phyloP scores from a whole-genome alignment of 805 yeast species.

The Monosporozyma servazzii region DNA sequence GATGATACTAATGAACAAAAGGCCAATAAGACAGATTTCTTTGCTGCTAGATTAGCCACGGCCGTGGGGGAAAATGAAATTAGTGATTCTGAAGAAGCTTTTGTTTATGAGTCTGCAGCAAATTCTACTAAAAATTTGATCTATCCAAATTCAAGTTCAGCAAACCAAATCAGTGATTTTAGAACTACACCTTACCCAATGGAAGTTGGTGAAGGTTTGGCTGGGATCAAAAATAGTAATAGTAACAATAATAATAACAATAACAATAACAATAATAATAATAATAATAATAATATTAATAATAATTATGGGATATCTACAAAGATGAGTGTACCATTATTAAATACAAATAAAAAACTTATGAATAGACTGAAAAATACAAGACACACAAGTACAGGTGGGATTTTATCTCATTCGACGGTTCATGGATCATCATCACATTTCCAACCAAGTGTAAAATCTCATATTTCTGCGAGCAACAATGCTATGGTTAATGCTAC shows the following conservation, averaged over 20 bases:
- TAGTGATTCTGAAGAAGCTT: conserved; percentile 87
- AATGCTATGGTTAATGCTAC: not conserved
- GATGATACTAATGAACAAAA: conserved; percentile 20
- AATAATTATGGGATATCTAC: conserved; percentile 21
- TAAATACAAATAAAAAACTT: conserved; percentile 21
- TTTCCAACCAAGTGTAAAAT: not conserved
- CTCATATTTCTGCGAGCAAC: not conserved
- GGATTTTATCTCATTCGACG: conserved; percentile 13
- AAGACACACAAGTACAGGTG: conserved; percentile 28
- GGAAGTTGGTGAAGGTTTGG: not conserved
- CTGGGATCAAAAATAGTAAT: not conserved
- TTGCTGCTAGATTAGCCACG: conserved; percentile 89
- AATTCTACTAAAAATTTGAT: conserved; percentile 23
- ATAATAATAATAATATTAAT: too few species aligned
- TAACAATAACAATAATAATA: too few species aligned
- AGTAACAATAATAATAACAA: too few species aligned
- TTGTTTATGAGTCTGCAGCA: conserved; percentile 68
- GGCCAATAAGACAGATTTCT: conserved; percentile 73
- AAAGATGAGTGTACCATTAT: conserved; percentile 28
- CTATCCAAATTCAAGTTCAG: conserved; percentile 18
- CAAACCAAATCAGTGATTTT: conserved; percentile 6
- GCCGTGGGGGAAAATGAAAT: conserved; percentile 87
- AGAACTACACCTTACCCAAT: not conserved
- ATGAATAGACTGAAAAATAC: conserved; percentile 22
- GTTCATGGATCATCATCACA: conserved; percentile 1